Conservation (phyloP, 2,329 filamentous ascomycete species). For the Fonsecaea multimorphosa region DNA sequence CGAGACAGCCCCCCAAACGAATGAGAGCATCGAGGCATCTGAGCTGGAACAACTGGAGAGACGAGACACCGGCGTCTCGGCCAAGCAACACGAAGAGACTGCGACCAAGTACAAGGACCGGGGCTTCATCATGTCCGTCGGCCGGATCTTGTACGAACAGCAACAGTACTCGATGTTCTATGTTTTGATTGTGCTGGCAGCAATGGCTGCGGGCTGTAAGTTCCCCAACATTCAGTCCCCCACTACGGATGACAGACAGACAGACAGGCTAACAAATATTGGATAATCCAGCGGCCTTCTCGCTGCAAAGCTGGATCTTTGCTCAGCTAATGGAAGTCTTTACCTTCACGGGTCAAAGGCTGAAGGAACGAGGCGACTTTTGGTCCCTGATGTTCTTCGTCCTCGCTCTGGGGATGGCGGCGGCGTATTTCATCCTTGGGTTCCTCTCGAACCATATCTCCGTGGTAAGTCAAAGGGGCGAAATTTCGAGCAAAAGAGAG, state of each 20-base stretch:
- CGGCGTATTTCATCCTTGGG: constrained; percentile 56
- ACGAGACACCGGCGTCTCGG: constrained; percentile 21
- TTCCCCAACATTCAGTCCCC: not conserved
- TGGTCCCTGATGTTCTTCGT: constrained; percentile 64
- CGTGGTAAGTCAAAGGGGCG: constrained; percentile 21
- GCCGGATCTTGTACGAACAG: constrained; percentile 46
- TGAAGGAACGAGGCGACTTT: constrained; percentile 55
- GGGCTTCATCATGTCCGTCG: constrained; percentile 40
- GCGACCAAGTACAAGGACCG: constrained; percentile 30
- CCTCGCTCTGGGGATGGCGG: constrained; percentile 55
- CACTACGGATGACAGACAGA: constrained; percentile 22
- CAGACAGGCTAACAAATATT: constrained; percentile 21
- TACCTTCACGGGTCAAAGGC: constrained; percentile 47
- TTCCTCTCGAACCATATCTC: constrained; percentile 54
- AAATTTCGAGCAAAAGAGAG: not conserved
- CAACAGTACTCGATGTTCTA: constrained; percentile 43
- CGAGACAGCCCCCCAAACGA: constrained; percentile 47
- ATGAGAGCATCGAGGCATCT: constrained; percentile 16
- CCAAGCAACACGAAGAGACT: constrained; percentile 13
- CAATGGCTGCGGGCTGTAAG: constrained; percentile 45
- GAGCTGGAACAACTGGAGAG: constrained; percentile 22
- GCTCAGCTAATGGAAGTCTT: constrained; percentile 58
- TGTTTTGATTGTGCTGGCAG: constrained; percentile 38
- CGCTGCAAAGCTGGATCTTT: constrained; percentile 54
- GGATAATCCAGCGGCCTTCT: constrained; percentile 55